Percentiles rank a stretch among this genome's conserved stretches.
Conservation (phyloP, 1,139 yeast genomes). For the Tardiomyces digboiensis region DNA sequence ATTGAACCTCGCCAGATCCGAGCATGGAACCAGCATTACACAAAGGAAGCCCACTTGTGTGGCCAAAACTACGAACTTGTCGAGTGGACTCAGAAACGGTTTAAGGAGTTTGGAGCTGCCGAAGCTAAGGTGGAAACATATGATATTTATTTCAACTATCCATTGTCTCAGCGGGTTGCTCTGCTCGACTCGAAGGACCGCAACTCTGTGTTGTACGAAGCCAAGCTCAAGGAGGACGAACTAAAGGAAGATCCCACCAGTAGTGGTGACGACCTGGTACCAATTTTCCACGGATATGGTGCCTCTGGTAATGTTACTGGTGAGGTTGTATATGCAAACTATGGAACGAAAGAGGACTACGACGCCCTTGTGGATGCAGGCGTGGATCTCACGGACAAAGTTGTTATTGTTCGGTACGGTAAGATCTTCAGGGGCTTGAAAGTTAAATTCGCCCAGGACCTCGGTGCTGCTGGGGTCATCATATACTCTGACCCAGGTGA, state of each 20-base stretch:
- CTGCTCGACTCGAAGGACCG: constrained; percentile 24
- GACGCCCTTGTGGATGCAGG: constrained; percentile 34
- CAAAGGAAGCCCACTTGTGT: constrained; percentile 58
- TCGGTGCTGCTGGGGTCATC: constrained; percentile 51
- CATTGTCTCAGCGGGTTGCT: constrained; percentile 42
- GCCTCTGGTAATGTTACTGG: constrained; percentile 60
- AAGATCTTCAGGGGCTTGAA: constrained; percentile 54
- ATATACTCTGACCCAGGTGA: constrained; percentile 62
- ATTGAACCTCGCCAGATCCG: constrained; percentile 23
- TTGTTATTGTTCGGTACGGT: constrained; percentile 55
- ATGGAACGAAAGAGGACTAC: constrained; percentile 50
- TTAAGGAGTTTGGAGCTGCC: constrained; percentile 49
- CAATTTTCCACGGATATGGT: constrained; percentile 62
- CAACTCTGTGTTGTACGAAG: constrained; percentile 38
- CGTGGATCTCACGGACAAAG: constrained; percentile 40
- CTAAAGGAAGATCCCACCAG: constrained; percentile 65
- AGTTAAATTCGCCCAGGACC: constrained; percentile 57
- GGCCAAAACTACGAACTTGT: constrained; percentile 59
- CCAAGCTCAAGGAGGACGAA: constrained; percentile 63
- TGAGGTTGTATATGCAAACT: constrained; percentile 48
- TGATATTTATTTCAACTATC: constrained; percentile 53
- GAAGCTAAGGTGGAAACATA: constrained; percentile 43
- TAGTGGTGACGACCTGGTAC: constrained; percentile 35
- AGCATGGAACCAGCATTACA: constrained; percentile 32
- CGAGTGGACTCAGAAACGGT: constrained; percentile 53